These are phyloP conservation scores for Trichoderma asperellum DNA, from an alignment of 2,329 filamentous ascomycete species.

Conservation along the genomic window DNA sequence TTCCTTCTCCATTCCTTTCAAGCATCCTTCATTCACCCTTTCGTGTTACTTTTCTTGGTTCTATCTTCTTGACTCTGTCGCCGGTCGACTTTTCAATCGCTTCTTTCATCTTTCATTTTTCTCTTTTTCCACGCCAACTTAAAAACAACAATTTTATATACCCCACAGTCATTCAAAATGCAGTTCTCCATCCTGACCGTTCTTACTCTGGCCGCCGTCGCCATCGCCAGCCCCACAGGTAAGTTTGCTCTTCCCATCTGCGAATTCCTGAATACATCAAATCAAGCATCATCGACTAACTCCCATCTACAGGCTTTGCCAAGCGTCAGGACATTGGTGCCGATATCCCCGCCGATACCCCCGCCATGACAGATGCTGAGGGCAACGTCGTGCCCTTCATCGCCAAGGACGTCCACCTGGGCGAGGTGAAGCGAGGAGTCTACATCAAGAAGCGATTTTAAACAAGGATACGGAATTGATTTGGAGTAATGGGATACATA, in stretches of 20 bases:
- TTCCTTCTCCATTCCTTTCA: conserved; percentile 24
- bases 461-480: background rate
- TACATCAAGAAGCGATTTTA: background rate
- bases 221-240: conserved; percentile 47
- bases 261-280: background rate
- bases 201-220: conserved; percentile 52
- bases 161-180: conserved; percentile 51
- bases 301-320: conserved; percentile 20
- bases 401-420: conserved; percentile 48
- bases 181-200: conserved; percentile 55
- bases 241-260: conserved; percentile 22
- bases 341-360: conserved; percentile 38
- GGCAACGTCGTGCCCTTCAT: conserved; percentile 54
- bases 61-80: conserved; percentile 44
- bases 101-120: conserved; percentile 33
- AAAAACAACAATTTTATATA: conserved; percentile 25
- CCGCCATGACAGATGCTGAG: conserved; percentile 52
- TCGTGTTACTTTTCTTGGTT: conserved; percentile 28
- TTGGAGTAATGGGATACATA: background rate
- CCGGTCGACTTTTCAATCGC: conserved; percentile 52
- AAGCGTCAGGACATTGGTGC: conserved; percentile 23
- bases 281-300: conserved; percentile 8
- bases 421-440: conserved; percentile 27
- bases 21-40: conserved; percentile 27
- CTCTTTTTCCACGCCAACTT: background rate